Evolutionary conservation across 176 grass and related monocot genomes (phyloP).

Genomic region (Oryza brachyantha): DNA sequence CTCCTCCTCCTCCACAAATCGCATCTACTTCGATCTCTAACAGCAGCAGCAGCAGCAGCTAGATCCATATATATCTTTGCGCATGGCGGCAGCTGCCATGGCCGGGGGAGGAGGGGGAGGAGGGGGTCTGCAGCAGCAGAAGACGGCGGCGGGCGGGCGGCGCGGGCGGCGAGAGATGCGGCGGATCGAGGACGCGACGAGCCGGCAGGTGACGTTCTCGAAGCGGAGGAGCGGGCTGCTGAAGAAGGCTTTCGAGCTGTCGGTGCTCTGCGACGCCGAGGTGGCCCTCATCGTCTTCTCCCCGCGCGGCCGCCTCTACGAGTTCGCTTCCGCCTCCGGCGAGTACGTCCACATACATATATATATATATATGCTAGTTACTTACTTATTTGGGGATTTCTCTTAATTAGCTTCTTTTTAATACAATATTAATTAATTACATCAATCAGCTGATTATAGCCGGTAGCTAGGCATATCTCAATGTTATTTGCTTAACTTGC

Average conservation of each 20-base stretch:
- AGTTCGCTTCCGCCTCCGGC: slow-evolving; percentile 53
- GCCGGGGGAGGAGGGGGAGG: neutral
- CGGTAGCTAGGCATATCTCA: no score
- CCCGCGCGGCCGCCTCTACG: slow-evolving; percentile 55
- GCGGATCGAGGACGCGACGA: slow-evolving; percentile 77
- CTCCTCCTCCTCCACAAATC: neutral
- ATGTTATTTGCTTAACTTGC: no score
- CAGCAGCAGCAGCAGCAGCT: no score
- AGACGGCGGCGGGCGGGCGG: neutral
- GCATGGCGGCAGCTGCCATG: neutral
- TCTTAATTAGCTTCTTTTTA: no score
- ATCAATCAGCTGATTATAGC: no score
- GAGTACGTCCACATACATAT: no score
- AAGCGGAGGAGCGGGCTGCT: slow-evolving; percentile 73
- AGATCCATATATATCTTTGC: slow-evolving; percentile 7
- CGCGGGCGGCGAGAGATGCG: slow-evolving; percentile 75
- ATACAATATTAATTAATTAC: no score
- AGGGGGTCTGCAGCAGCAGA: neutral
- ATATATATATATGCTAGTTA: no score
- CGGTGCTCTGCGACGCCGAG: slow-evolving; percentile 84
- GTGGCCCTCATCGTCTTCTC: slow-evolving; percentile 86
- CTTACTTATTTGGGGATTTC: no score
- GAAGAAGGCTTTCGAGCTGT: slow-evolving; percentile 88
- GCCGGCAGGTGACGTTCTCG: slow-evolving; percentile 84
- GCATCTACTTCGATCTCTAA: no score